phyloP scores from a whole-genome alignment of 1,284 basidiomycete genomes.

The Puccinia novopanici region DNA sequence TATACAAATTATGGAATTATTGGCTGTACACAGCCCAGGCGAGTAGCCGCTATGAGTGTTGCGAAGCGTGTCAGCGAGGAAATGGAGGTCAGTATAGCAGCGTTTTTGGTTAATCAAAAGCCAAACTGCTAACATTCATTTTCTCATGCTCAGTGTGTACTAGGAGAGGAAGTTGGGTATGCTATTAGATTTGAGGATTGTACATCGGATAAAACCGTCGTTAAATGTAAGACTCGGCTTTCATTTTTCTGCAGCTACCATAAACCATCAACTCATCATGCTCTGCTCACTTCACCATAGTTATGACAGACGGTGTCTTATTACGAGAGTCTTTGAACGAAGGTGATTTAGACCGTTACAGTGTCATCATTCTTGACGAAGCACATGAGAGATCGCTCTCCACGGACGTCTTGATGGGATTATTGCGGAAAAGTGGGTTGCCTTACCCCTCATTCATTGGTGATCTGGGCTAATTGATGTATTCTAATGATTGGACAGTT shows the following conservation, averaged over 20 bases:
- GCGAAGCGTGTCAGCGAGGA: constrained; percentile 98
- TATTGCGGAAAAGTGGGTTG: constrained; percentile 80
- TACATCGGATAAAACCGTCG: constrained; percentile 84
- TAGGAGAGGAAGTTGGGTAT: constrained; percentile 87
- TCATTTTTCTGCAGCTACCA: background rate
- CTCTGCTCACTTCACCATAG: constrained; percentile 4
- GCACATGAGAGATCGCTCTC: constrained; percentile 94
- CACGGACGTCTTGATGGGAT: constrained; percentile 95
- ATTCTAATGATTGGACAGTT: constrained; percentile 64
- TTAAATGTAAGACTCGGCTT: constrained; percentile 71
- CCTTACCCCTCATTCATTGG: background rate
- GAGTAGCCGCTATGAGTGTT: constrained; percentile 97
- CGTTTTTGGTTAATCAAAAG: background rate
- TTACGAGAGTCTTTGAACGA: constrained; percentile 93
- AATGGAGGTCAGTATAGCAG: constrained; percentile 66
- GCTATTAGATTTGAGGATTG: constrained; percentile 98
- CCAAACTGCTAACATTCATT: background rate
- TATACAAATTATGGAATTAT: constrained; percentile 85
- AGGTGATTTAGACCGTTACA: constrained; percentile 90
- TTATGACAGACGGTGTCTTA: constrained; percentile 95
- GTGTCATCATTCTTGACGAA: constrained; percentile 93
- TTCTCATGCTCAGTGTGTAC: constrained; percentile 66
- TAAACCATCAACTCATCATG: background rate
- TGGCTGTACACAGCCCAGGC: constrained; percentile 93
- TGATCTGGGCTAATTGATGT: background rate